A percentile compares a stretch with the other conserved stretches of the same genome.
Conservation (phyloP, 208 protist species). For the Porcisia deanei region DNA sequence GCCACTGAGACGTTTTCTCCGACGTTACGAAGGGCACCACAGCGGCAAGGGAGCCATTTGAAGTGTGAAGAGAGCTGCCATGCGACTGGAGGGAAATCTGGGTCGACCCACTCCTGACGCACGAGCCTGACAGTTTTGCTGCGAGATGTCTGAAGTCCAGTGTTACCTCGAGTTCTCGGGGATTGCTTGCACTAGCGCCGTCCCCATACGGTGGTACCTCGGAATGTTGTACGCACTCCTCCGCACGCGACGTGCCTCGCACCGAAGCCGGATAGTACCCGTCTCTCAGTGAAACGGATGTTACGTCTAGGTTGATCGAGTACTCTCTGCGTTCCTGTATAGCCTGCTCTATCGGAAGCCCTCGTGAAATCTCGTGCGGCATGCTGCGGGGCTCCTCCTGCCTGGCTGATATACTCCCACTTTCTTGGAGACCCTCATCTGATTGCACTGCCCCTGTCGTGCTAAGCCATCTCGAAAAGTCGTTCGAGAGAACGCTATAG, state of each 20-base stretch:
- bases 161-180: neutral
- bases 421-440: neutral
- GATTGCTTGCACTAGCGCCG: neutral
- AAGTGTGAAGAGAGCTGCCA: neutral
- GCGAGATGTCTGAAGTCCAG: neutral
- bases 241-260: neutral
- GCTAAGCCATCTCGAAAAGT: neutral
- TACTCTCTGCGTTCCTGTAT: neutral
- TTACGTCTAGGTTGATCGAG: slow-evolving; percentile 2
- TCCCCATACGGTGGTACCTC: neutral
- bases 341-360: neutral
- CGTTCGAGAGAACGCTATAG: neutral
- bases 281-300: neutral
- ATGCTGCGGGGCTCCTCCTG: neutral
- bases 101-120: neutral
- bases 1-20: neutral
- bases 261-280: neutral
- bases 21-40: neutral
- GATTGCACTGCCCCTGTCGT: neutral
- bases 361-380: neutral
- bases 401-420: neutral
- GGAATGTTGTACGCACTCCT: slow-evolving; percentile 12
- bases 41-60: neutral
- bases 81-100: neutral
- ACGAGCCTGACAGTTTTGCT: neutral